A percentile compares a stretch with the other conserved stretches of the same genome.
These are phyloP conservation scores for Botrytis deweyae DNA, from an alignment of 2,329 filamentous ascomycete species.

Conservation along the genomic window DNA sequence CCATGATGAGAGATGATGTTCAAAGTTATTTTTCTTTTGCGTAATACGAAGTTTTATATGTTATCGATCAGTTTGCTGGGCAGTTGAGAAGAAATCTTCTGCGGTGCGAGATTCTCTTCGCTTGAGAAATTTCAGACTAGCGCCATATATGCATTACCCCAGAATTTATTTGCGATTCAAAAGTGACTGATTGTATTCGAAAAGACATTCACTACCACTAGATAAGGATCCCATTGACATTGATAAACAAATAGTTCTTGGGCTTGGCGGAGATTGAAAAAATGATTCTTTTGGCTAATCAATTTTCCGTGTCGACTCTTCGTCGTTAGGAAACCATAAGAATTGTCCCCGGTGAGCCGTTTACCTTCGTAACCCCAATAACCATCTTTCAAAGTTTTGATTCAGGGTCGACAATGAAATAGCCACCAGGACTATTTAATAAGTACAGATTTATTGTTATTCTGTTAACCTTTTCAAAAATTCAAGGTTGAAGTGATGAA, in stretches of 20 bases:
- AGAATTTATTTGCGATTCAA: constrained; percentile 1
- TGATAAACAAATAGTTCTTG: not conserved
- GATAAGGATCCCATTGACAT: not conserved
- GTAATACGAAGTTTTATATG: not conserved
- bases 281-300: not conserved
- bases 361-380: not conserved
- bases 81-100: constrained; percentile 14
- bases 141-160: not conserved
- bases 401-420: not conserved
- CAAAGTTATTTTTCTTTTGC: not conserved
- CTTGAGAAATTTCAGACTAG: constrained; percentile 18
- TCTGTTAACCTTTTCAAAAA: not conserved
- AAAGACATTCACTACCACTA: not conserved
- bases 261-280: not conserved
- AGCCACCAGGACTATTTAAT: not conserved
- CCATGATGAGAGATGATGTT: constrained; percentile 27
- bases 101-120: constrained; percentile 16
- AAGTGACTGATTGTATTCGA: not conserved
- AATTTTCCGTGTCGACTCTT: not conserved
- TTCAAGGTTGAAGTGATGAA: not conserved
- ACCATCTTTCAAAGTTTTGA: not conserved
- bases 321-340: not conserved
- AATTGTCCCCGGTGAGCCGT: constrained; percentile 1
- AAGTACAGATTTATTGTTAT: not conserved
- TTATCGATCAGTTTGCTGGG: not conserved